Evolutionary conservation across 352 stramenopile species (phyloP), one percentile per base, ranked within the genome.

Genomic region (Globisporangium splendens): DNA sequence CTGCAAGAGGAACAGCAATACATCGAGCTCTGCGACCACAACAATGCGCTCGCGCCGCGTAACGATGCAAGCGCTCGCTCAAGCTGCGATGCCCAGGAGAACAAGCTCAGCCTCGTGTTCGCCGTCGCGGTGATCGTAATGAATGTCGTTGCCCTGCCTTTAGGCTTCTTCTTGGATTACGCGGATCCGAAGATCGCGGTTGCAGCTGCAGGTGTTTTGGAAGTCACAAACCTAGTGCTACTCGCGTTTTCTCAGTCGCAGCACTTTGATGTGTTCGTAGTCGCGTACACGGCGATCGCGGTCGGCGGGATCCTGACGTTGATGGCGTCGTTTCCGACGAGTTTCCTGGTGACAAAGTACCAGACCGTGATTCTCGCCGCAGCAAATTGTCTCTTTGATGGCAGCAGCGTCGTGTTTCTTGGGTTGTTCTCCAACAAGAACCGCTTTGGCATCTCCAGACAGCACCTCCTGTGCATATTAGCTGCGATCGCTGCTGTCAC

Each of bases 21-120:
- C 59, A 51, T 66, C 41, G 85, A 95, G 65, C 67, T 95, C 13
- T 95, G 87, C 46, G 53, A 54, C 3, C 54, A 66, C 14, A 57
- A 53, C 18, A 58, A 77, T 52, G 49, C 58, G 17, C 42, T 52
- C 18, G 50, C 43, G 39, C 12, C 12, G 10, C 13, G n/a, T 7
- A n/a, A 8, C 10, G 35, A 59, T 20, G 24, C 55, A 38, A 65
- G 50, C 11, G 39, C 46, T 10, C 59, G 31, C 11, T 41, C 48
- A 35, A 66, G 67, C 18, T 95, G 86, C 50, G 66, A 79, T 22
- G 79, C 62, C 10, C 87, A 96, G 61, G 83, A 94, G 58, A 93
- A 91, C 63, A 66, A 69, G 14, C 73, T 95, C n/a, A 93, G 93
- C 61, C 79, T 96, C 69, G 81, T 94, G 58, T 96, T 93, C 41